Conservation (phyloP, 2,329 filamentous ascomycete genomes). For the Neonectria faginata region DNA sequence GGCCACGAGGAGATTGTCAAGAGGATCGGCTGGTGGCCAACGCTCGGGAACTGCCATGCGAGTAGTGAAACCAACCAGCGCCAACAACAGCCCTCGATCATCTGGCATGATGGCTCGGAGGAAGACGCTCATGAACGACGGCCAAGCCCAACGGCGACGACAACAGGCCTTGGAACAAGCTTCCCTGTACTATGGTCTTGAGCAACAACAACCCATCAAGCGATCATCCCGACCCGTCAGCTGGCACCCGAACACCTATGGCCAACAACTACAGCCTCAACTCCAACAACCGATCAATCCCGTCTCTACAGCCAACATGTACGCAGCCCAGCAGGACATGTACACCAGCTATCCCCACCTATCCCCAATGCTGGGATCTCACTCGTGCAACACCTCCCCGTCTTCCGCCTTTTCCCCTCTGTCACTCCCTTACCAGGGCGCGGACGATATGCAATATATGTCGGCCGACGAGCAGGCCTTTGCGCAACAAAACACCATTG, state of each 20-base stretch:
- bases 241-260: conserved; percentile 77
- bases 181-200: conserved; percentile 42
- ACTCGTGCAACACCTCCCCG: conserved; percentile 70
- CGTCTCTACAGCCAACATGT: conserved; percentile 52
- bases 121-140: conserved; percentile 68
- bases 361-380: conserved; percentile 65
- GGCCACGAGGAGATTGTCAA: conserved; percentile 60
- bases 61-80: conserved; percentile 73
- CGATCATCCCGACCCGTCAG: conserved; percentile 72
- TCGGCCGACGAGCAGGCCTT: conserved; percentile 54
- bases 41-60: conserved; percentile 65
- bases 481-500: conserved; percentile 46
- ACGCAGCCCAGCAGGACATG: conserved; percentile 56
- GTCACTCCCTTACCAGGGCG: conserved; percentile 58
- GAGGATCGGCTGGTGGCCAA: conserved; percentile 63
- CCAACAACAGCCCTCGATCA: conserved; percentile 75
- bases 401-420: conserved; percentile 66
- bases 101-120: conserved; percentile 62
- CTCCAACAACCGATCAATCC: conserved; percentile 54
- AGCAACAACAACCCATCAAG: conserved; percentile 33
- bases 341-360: conserved; percentile 57
- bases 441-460: conserved; percentile 55
- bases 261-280: conserved; percentile 53
- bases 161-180: conserved; percentile 62
- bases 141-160: conserved; percentile 57